Percentiles rank a stretch among this genome's conserved stretches.
phyloP scores from a whole-genome alignment of 768 basidiomycete species.

The Boletus speciosus region DNA sequence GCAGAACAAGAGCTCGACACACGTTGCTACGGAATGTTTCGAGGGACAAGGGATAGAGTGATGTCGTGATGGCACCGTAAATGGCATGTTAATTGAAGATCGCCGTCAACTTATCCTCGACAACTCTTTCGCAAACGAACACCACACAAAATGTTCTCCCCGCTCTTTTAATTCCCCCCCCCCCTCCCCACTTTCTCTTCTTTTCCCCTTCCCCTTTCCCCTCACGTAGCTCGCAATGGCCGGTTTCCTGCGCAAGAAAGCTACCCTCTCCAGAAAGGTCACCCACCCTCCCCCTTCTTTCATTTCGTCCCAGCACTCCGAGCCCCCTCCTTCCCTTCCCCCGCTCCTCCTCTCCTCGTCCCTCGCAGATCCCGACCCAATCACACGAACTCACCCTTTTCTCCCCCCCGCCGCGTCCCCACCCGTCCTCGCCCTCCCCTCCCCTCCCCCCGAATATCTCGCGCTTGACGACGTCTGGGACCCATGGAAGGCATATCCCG shows the following conservation, averaged over 20 bases:
- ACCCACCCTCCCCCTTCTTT: background rate
- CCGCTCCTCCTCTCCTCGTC: conserved; percentile 42
- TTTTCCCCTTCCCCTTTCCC: background rate
- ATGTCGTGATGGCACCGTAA: conserved; percentile 1
- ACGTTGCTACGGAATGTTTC: conserved; percentile 6
- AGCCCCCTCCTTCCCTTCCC: conserved; percentile 31
- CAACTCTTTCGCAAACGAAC: conserved; percentile 1
- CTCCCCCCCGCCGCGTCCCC: conserved; percentile 20
- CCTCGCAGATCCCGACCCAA: conserved; percentile 23
- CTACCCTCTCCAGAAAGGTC: conserved; percentile 21
- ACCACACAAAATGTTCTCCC: background rate
- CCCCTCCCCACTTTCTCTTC: too few species aligned
- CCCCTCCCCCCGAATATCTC: background rate
- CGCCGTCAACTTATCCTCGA: conserved; percentile 9
- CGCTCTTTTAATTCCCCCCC: conserved; percentile 11
- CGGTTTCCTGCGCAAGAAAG: conserved; percentile 55
- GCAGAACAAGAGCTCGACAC: background rate
- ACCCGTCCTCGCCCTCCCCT: background rate
- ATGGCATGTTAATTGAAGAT: conserved; percentile 16
- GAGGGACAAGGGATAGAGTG: background rate
- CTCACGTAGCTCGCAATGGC: conserved; percentile 37
- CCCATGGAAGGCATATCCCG: conserved; percentile 18
- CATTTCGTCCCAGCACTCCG: background rate
- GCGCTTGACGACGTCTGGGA: conserved; percentile 18
- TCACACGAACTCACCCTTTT: background rate